Base-by-base conservation (phyloP, 345 rosid species). In the Syzygium oleosum region DNA sequence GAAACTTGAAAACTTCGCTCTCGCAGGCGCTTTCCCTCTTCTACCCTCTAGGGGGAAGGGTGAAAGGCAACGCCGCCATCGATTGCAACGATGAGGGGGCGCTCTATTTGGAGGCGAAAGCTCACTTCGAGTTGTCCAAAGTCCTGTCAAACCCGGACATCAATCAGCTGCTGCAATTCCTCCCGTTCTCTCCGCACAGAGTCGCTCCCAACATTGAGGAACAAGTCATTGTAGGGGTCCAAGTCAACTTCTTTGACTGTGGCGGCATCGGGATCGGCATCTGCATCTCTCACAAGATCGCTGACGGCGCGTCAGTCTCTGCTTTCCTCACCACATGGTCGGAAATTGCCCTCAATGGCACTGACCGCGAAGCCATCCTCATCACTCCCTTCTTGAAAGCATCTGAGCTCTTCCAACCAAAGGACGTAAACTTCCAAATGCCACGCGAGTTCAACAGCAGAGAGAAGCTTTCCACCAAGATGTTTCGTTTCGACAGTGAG, bases 231-330 rank as follows among this genome's bases (percentile, higher is more conserved):
- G 6, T 84, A 25, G 86, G 63, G 49, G 84, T 87, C 49, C 77
- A 87, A 34, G 63, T 41, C 38, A 87, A 14, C 63, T 49, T 52
- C 38, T 87, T 87, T 17, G 13, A 34, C 15, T 87, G 89, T 52
- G 89, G 89, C 5, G 86, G 89, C 29, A 54, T 84, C 12, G 86
- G 58, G 14, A 59, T 87, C 46, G 86, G 89, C 49, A 79, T 63
- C 10, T 87, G 86, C 41, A 12, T 87, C 27, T 87, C 89, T 38
- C 89, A 87, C 59, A 87, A 87, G 89, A 61, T 87, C 31, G 83
- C 86, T 6, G 89, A 87, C 51, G 83, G 52, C 2, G 63, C 80
- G 51, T 54, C 89, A 9, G 13, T 59, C 51, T 79, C 59, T 19
- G 56, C 27, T 25, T 87, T 87, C 84, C 46, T 87, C 84, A 61